These are phyloP conservation scores for Yueomyces sp. DNA, from an alignment of 805 yeast genomes.

Conservation along the genomic window DNA sequence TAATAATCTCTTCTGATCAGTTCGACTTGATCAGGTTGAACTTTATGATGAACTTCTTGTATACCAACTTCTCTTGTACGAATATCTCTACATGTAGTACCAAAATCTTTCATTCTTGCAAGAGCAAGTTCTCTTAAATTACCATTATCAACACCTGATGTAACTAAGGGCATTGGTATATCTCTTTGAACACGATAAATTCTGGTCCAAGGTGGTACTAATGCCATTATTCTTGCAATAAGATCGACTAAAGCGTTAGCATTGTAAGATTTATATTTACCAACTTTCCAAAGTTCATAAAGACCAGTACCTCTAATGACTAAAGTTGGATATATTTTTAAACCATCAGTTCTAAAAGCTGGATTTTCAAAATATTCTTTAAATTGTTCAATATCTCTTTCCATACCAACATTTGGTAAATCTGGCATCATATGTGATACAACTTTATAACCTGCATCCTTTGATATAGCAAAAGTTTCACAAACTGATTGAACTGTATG, in stretches of 20 bases:
- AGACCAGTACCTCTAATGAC: constrained; percentile 96
- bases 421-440: constrained; percentile 99
- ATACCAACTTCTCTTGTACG: constrained; percentile 98
- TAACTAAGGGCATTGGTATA: constrained; percentile 97
- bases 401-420: constrained; percentile 97
- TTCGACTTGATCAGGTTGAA: constrained; percentile 94
- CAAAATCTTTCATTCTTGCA: constrained; percentile 97
- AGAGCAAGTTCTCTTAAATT: constrained; percentile 88
- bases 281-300: constrained; percentile 95
- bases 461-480: constrained; percentile 90
- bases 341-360: constrained; percentile 91
- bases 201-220: constrained; percentile 99
- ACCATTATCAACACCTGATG: constrained; percentile 97
- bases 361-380: constrained; percentile 95
- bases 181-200: constrained; percentile 97
- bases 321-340: constrained; percentile 88
- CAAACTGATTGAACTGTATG: constrained; percentile 94
- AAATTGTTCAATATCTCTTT: constrained; percentile 91
- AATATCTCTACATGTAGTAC: constrained; percentile 89
- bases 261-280: constrained; percentile 84
- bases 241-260: constrained; percentile 89
- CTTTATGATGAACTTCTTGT: constrained; percentile 95
- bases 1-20: constrained; percentile 87
- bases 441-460: constrained; percentile 95
- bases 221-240: constrained; percentile 88